Evolutionary conservation across 306 rosid species (phyloP).

Genomic region (Trifolium pratense): DNA sequence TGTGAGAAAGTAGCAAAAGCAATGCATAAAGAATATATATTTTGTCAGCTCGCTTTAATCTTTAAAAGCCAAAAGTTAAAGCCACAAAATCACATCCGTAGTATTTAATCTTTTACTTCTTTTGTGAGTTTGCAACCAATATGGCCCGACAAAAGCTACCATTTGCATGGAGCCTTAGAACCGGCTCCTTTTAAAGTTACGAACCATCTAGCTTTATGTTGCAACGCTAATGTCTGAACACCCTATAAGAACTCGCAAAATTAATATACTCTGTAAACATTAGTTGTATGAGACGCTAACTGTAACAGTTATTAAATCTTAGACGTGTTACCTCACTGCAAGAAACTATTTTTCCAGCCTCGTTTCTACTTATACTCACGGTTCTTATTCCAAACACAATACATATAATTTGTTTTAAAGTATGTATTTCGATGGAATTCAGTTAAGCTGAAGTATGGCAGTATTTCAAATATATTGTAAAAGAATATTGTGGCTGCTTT

Average conservation of each 20-base stretch:
- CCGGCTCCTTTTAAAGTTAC: neutral
- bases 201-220: slow-evolving; percentile 14
- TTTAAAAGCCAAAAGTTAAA: slow-evolving; percentile 30
- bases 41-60: neutral
- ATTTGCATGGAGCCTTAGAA: slow-evolving; percentile 1
- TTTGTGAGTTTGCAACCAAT: slow-evolving; percentile 15
- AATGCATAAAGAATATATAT: slow-evolving; percentile 1
- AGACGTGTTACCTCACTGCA: neutral
- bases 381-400: slow-evolving; percentile 11
- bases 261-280: slow-evolving; percentile 8
- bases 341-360: slow-evolving; percentile 21
- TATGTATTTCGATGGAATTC: neutral
- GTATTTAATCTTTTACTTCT: slow-evolving; percentile 8
- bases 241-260: slow-evolving; percentile 15
- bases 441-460: slow-evolving; percentile 6
- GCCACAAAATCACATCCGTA: slow-evolving; percentile 24
- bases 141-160: slow-evolving; percentile 10
- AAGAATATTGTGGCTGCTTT: neutral
- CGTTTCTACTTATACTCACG: slow-evolving; percentile 23
- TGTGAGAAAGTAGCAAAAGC: neutral
- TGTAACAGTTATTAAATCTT: slow-evolving; percentile 4
- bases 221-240: slow-evolving; percentile 3
- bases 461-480: slow-evolving; percentile 21
- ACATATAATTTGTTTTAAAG: neutral
- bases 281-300: slow-evolving; percentile 8